These are phyloP conservation scores for Boeremia lycopersici DNA, from an alignment of 2,329 filamentous ascomycete species.

Conservation along the genomic window DNA sequence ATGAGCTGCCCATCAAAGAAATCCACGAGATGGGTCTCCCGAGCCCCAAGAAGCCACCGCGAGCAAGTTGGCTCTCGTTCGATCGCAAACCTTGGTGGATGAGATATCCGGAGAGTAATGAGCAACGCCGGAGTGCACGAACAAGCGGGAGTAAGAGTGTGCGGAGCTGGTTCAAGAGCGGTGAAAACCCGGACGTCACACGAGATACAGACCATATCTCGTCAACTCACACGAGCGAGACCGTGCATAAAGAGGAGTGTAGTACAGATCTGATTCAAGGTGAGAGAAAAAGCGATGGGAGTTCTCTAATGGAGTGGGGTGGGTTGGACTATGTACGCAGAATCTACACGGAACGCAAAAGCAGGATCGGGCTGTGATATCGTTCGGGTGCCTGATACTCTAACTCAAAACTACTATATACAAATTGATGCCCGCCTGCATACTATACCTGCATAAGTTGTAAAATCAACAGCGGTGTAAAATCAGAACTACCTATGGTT, in stretches of 20 bases:
- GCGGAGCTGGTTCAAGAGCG: conserved; percentile 12
- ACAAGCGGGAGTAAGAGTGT: conserved; percentile 3
- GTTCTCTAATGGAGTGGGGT: conserved; percentile 12
- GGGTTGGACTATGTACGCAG: conserved; percentile 15
- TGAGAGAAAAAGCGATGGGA: conserved; percentile 6
- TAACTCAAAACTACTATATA: not conserved
- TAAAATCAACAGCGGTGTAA: not conserved
- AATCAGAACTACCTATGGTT: not conserved
- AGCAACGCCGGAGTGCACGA: not conserved
- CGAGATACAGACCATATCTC: not conserved
- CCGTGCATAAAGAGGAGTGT: not conserved
- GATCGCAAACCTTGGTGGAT: conserved; percentile 14
- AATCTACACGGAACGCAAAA: conserved; percentile 10
- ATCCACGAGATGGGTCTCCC: conserved; percentile 12
- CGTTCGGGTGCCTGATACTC: not conserved
- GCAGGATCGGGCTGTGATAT: conserved; percentile 6
- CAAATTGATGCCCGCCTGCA: too few relatives aligned
- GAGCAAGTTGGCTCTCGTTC: conserved; percentile 5
- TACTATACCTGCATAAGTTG: not conserved
- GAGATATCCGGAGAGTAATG: not conserved
- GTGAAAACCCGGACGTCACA: not conserved
- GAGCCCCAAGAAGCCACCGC: conserved; percentile 5
- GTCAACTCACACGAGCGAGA: not conserved
- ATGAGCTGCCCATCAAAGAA: conserved; percentile 9
- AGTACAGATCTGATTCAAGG: not conserved